Percentiles rank a stretch among this genome's conserved stretches.
Evolutionary conservation across 108 stramenopile genomes (phyloP).

Genomic region (Epipyxis sp.): DNA sequence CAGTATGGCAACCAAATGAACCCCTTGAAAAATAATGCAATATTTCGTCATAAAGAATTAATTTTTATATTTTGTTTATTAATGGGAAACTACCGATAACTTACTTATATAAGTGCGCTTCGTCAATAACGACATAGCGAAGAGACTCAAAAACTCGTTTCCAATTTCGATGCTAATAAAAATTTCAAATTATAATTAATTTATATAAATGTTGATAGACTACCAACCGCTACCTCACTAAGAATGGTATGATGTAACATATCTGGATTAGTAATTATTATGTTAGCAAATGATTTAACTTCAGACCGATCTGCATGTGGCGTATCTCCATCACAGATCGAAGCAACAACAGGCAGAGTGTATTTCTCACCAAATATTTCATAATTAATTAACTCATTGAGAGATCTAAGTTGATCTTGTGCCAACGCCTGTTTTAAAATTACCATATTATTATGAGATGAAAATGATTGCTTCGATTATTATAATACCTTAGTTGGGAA

Average conservation of each 20-base stretch:
- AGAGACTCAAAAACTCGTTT: constrained; percentile 65
- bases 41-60: too few relatives aligned
- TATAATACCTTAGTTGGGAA: constrained; percentile 79
- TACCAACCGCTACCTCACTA: too few relatives aligned
- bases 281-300: constrained; percentile 57
- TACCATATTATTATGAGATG: constrained; percentile 68
- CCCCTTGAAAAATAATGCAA: constrained; percentile 82
- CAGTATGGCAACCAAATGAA: constrained; percentile 90
- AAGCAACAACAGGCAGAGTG: not conserved
- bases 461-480: constrained; percentile 69
- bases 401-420: constrained; percentile 85
- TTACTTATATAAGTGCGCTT: constrained; percentile 59
- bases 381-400: constrained; percentile 52
- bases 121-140: constrained; percentile 81
- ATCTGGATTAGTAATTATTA: constrained; percentile 94
- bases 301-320: constrained; percentile 63
- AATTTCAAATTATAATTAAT: too few relatives aligned
- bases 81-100: too few relatives aligned
- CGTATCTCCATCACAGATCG: constrained; percentile 66
- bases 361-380: not conserved
- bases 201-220: too few relatives aligned
- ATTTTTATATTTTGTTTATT: too few relatives aligned
- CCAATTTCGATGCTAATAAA: constrained; percentile 59
- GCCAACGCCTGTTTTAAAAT: constrained; percentile 65
- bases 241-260: constrained; percentile 87